A percentile compares a stretch with the other conserved stretches of the same genome.
These are phyloP conservation scores for Cryptococcus sp. DNA, from an alignment of 1,284 basidiomycete species.

Conservation along the genomic window DNA sequence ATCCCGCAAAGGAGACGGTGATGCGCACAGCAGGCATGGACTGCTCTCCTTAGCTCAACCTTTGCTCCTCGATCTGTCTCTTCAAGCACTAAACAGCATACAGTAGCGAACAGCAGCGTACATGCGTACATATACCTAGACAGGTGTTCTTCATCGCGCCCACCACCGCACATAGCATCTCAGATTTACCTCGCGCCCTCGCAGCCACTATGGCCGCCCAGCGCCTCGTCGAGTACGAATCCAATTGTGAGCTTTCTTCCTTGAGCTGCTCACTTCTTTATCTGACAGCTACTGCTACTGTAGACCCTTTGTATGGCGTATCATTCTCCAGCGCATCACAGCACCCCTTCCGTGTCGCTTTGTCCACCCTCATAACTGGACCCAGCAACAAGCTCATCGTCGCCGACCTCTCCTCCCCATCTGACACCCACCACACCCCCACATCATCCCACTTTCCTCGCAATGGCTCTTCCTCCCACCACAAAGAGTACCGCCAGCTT, in stretches of 20 bases:
- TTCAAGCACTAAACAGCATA: too few relatives aligned
- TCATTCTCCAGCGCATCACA: conserved; percentile 43
- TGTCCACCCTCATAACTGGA: conserved; percentile 41
- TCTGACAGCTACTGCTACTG: conserved; percentile 1
- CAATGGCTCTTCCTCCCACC: not conserved
- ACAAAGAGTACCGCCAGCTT: conserved; percentile 32
- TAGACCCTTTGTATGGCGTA: conserved; percentile 49
- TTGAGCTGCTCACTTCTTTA: not conserved
- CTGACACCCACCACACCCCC: conserved; percentile 1
- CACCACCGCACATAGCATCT: too few relatives aligned
- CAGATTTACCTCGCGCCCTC: too few relatives aligned
- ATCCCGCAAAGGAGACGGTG: too few relatives aligned
- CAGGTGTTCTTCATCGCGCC: too few relatives aligned
- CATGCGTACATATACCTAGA: too few relatives aligned
- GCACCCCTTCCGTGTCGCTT: conserved; percentile 42
- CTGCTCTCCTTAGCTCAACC: too few relatives aligned
- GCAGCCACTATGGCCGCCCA: conserved; percentile 24
- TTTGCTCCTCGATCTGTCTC: too few relatives aligned
- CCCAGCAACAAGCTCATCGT: conserved; percentile 44
- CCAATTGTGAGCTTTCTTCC: conserved; percentile 11
- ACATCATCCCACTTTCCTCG: conserved; percentile 6
- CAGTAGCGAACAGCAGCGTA: too few relatives aligned
- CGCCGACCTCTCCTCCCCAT: conserved; percentile 27
- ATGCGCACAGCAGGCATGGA: too few relatives aligned
- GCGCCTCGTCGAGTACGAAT: conserved; percentile 23